Evolutionary conservation across 495 filamentous ascomycete genomes (phyloP).

Genomic region (Thermothielavioides terrestris): DNA sequence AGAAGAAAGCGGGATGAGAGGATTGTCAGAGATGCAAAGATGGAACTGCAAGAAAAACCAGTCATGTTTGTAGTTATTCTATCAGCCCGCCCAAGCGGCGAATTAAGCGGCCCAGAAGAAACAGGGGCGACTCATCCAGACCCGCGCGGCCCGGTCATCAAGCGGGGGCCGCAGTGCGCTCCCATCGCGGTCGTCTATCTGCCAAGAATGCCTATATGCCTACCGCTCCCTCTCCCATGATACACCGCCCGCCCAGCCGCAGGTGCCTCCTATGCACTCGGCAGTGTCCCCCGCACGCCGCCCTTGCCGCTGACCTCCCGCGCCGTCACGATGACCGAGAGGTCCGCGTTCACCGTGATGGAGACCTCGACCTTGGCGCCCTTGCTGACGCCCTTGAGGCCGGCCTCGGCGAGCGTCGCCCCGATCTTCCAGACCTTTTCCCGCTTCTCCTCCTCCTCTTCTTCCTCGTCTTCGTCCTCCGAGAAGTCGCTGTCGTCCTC

Average conservation of each 20-base stretch:
- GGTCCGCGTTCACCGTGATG: slow-evolving; percentile 71
- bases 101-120: neutral
- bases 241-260: neutral
- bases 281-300: slow-evolving; percentile 65
- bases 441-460: slow-evolving; percentile 77
- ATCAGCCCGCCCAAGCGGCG: neutral
- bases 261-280: slow-evolving; percentile 13
- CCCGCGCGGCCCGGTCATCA: neutral
- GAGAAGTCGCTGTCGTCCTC: slow-evolving; percentile 51
- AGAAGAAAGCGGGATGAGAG: neutral
- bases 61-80: slow-evolving; percentile 6
- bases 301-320: slow-evolving; percentile 80
- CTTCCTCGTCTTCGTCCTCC: slow-evolving; percentile 66
- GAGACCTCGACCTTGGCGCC: slow-evolving; percentile 87
- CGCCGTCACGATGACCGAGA: slow-evolving; percentile 67
- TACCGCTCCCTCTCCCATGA: too few species aligned
- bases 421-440: slow-evolving; percentile 92
- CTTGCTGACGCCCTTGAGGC: slow-evolving; percentile 73
- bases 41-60: neutral
- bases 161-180: neutral
- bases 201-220: too few species aligned
- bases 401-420: slow-evolving; percentile 75
- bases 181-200: neutral
- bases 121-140: neutral
- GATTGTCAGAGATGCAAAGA: too few species aligned